These are phyloP conservation scores for Eimeria falciformis DNA, from an alignment of 169 alveolate species.

Conservation along the genomic window DNA sequence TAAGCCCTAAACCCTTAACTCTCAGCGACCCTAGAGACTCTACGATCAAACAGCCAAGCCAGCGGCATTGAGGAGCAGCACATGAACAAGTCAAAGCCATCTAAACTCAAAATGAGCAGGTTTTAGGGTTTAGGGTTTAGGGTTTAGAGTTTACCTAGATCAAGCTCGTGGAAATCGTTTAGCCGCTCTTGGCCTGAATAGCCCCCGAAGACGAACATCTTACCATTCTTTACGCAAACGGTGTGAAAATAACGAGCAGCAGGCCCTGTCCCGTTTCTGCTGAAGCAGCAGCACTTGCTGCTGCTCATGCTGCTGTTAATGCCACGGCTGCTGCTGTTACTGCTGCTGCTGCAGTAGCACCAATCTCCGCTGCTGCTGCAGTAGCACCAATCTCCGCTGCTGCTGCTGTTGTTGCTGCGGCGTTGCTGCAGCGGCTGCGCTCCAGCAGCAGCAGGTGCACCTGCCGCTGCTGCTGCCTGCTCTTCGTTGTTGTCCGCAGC, in stretches of 20 bases:
- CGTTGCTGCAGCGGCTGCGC: background rate
- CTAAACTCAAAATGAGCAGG: too few relatives aligned
- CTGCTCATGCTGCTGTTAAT: conserved; percentile 23
- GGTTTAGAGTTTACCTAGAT: conserved; percentile 17
- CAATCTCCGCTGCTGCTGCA: background rate
- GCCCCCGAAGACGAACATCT: conserved; percentile 90
- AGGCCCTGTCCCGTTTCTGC: conserved; percentile 18
- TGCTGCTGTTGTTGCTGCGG: conserved; percentile 35
- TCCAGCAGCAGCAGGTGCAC: background rate
- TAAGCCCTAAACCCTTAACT: background rate
- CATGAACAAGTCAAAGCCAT: too few relatives aligned
- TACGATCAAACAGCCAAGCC: too few relatives aligned
- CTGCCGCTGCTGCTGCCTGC: conserved; percentile 37
- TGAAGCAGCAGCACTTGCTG: conserved; percentile 25
- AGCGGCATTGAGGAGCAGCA: too few relatives aligned
- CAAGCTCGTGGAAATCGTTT: conserved; percentile 86
- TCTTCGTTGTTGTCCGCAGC: background rate
- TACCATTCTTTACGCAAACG: conserved; percentile 20
- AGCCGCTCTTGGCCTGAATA: conserved; percentile 89
- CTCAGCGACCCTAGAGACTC: conserved; percentile 3
- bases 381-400: conserved; percentile 1
- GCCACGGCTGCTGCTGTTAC: conserved; percentile 16
- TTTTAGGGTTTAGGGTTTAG: conserved; percentile 5
- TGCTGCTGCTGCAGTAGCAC: background rate
- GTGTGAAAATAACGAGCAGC: conserved; percentile 42